Percentiles rank a stretch among this genome's conserved stretches.
These are phyloP conservation scores for Psilocybe sp. DNA, from an alignment of 768 basidiomycete species.

Conservation along the genomic window DNA sequence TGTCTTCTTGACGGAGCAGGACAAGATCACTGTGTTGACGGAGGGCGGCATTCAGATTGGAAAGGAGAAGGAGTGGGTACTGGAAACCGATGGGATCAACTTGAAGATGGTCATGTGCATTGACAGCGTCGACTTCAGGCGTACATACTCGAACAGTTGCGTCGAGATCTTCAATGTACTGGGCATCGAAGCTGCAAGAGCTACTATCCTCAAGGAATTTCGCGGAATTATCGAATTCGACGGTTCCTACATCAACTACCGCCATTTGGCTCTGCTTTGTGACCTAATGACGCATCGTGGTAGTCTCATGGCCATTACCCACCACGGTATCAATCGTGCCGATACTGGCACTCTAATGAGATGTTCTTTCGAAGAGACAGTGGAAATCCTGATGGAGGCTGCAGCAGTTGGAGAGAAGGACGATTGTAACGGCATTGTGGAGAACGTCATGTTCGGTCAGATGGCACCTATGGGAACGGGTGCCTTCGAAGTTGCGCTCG, in stretches of 20 bases:
- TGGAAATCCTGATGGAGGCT: conserved; percentile 98
- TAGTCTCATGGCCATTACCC: conserved; percentile 94
- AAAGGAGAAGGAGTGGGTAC: conserved; percentile 86
- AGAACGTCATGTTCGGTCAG: conserved; percentile 98
- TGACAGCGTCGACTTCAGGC: conserved; percentile 89
- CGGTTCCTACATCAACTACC: conserved; percentile 98
- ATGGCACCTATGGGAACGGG: conserved; percentile 99
- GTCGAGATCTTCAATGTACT: conserved; percentile 92
- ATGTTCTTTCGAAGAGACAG: conserved; percentile 99
- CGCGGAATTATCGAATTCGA: conserved; percentile 98
- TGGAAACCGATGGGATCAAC: conserved; percentile 97
- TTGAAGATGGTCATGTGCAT: conserved; percentile 93
- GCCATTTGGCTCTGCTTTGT: conserved; percentile 93
- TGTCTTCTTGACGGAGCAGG: conserved; percentile 91
- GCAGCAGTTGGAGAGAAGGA: conserved; percentile 98
- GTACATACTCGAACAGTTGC: conserved; percentile 97
- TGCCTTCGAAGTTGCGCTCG: conserved; percentile 91
- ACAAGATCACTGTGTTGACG: conserved; percentile 62
- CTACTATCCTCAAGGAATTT: conserved; percentile 90
- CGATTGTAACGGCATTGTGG: conserved; percentile 97
- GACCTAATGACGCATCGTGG: conserved; percentile 99
- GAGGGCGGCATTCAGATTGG: conserved; percentile 65
- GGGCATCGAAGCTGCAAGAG: conserved; percentile 96
- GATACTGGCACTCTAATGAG: conserved; percentile 99
- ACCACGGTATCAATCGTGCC: conserved; percentile 97